Percentiles rank a stretch among this genome's conserved stretches.
Conservation (phyloP, 139 green algal species). For the Microglena sp. region DNA sequence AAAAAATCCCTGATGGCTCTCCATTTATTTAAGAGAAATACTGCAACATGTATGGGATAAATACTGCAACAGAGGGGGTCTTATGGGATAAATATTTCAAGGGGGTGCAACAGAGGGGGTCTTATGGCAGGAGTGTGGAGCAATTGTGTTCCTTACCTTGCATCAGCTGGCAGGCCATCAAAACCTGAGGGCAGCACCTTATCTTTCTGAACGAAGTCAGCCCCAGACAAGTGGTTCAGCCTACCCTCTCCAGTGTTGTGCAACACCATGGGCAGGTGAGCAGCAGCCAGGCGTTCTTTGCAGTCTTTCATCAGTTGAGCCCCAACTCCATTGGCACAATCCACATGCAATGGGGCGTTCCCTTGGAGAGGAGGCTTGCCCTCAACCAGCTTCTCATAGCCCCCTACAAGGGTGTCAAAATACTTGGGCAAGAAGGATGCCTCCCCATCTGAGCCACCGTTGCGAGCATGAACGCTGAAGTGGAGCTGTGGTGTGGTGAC, state of each 20-base stretch:
- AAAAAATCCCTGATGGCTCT: no score
- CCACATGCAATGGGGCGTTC: constrained; percentile 49
- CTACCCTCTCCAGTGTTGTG: constrained; percentile 32
- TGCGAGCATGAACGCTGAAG: constrained; percentile 45
- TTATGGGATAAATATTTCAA: no score
- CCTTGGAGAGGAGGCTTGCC: neutral
- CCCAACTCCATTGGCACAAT: constrained; percentile 93
- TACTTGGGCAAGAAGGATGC: constrained; percentile 33
- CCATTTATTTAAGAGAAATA: no score
- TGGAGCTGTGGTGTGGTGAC: constrained; percentile 95
- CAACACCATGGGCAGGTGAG: constrained; percentile 41
- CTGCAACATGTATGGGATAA: no score
- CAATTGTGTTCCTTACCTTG: constrained; percentile 12
- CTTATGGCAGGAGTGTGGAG: no score
- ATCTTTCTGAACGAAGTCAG: constrained; percentile 95
- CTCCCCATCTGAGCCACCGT: neutral
- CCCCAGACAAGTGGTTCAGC: constrained; percentile 54
- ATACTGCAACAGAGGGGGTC: no score
- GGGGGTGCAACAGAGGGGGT: no score
- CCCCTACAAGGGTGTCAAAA: constrained; percentile 42
- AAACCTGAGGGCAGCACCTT: constrained; percentile 40
- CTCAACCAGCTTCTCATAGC: constrained; percentile 23
- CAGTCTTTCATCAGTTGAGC: constrained; percentile 51
- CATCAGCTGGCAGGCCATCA: constrained; percentile 10
- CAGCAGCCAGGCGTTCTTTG: constrained; percentile 18